Conservation (phyloP, 2,329 filamentous ascomycete species). For the Aureobasidium sp. region DNA sequence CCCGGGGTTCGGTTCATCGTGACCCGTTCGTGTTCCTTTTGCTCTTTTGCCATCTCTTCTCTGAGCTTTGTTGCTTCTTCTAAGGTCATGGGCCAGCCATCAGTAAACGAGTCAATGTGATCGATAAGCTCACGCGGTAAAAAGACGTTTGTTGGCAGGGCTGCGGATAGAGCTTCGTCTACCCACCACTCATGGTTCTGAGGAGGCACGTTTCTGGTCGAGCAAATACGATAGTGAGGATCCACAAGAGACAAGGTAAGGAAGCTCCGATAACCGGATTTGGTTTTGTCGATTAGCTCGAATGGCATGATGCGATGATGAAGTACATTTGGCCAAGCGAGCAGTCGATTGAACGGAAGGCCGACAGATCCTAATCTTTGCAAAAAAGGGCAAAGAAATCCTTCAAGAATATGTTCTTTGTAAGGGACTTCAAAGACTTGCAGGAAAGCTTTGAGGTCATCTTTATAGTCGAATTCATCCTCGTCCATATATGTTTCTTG, state of each 20-base stretch:
- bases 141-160: background rate
- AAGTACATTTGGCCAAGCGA: conserved; percentile 47
- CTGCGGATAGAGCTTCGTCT: conserved; percentile 1
- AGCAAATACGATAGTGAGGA: conserved; percentile 44
- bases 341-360: conserved; percentile 40
- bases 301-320: conserved; percentile 47
- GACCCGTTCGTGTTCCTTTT: conserved; percentile 1
- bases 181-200: conserved; percentile 41
- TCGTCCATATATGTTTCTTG: conserved; percentile 22
- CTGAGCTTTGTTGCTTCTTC: background rate
- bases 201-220: conserved; percentile 42
- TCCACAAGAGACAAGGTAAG: conserved; percentile 53
- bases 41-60: conserved; percentile 3
- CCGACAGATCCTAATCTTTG: conserved; percentile 43
- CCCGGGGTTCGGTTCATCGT: background rate
- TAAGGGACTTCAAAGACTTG: conserved; percentile 3
- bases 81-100: background rate
- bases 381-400: conserved; percentile 16
- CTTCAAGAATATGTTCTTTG: conserved; percentile 2
- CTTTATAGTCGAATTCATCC: conserved; percentile 22
- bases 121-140: background rate
- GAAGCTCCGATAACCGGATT: conserved; percentile 48
- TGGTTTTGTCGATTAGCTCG: conserved; percentile 41
- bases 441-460: conserved; percentile 19
- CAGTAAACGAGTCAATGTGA: conserved; percentile 6